Evolutionary conservation across 2,329 filamentous ascomycete species (phyloP).

Genomic region (Verticillium dahliae): DNA sequence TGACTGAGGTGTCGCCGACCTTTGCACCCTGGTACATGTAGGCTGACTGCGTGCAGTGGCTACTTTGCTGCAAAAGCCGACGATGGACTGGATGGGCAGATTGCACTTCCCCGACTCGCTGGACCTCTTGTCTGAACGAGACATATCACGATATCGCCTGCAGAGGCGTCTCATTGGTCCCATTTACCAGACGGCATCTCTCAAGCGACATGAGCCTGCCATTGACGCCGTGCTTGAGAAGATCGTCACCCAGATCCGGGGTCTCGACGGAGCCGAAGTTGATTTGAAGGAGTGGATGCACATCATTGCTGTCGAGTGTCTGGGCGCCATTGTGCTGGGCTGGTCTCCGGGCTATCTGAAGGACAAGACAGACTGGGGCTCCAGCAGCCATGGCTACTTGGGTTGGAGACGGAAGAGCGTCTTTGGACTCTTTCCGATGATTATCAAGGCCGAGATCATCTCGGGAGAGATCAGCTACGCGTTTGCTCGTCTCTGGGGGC

Average conservation of each 20-base stretch:
- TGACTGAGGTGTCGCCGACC: background rate
- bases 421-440: conserved; percentile 40
- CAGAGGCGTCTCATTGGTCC: conserved; percentile 44
- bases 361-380: conserved; percentile 35
- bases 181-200: conserved; percentile 34
- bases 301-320: conserved; percentile 45
- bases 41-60: conserved; percentile 26
- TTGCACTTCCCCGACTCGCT: conserved; percentile 34
- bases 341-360: conserved; percentile 45
- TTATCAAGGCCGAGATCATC: conserved; percentile 31
- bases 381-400: conserved; percentile 40
- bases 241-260: conserved; percentile 26
- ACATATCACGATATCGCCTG: conserved; percentile 37
- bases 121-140: conserved; percentile 43
- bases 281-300: conserved; percentile 52
- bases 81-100: conserved; percentile 29
- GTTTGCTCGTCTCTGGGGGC: conserved; percentile 36
- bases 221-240: conserved; percentile 32
- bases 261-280: conserved; percentile 29
- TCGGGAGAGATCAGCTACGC: conserved; percentile 26
- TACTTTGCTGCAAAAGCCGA: conserved; percentile 35
- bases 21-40: background rate
- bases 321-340: conserved; percentile 41
- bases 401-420: conserved; percentile 47
- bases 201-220: conserved; percentile 32